Conservation (phyloP, 2,329 filamentous ascomycete species). For the Malbranchea zuffiana region DNA sequence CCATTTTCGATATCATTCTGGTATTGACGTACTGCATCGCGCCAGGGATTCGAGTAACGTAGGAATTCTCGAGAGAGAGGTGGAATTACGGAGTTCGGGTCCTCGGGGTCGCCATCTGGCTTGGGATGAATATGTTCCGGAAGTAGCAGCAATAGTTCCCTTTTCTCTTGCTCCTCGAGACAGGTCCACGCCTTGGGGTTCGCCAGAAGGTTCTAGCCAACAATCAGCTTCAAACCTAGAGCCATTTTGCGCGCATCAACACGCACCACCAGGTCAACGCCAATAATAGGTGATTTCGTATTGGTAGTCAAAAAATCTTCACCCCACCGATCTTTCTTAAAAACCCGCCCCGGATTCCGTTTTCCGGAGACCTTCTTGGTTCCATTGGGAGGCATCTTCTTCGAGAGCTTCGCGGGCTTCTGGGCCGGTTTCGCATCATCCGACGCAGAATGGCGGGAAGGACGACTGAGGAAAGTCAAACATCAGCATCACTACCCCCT, state of each 20-base stretch:
- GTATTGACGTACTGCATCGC: constrained; percentile 44
- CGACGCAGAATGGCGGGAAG: constrained; percentile 14
- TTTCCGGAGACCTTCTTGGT: constrained; percentile 20
- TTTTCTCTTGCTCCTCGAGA: constrained; percentile 33
- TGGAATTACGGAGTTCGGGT: constrained; percentile 25
- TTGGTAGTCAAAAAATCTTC: constrained; percentile 32
- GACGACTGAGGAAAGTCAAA: background rate
- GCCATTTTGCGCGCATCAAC: background rate
- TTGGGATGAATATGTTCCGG: constrained; percentile 34
- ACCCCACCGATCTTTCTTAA: constrained; percentile 29
- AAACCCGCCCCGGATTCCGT: constrained; percentile 24
- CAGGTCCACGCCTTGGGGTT: constrained; percentile 32
- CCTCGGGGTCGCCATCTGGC: constrained; percentile 20
- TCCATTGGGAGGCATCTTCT: constrained; percentile 13
- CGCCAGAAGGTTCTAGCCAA: constrained; percentile 30
- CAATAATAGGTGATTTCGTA: constrained; percentile 26
- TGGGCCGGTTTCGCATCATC: constrained; percentile 18
- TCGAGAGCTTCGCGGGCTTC: constrained; percentile 3
- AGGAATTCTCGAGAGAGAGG: constrained; percentile 32
- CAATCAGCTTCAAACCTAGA: constrained; percentile 2
- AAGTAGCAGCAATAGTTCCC: constrained; percentile 30
- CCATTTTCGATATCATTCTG: constrained; percentile 46
- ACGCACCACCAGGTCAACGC: constrained; percentile 32
- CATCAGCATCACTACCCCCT: constrained; percentile 2
- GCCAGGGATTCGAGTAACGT: constrained; percentile 40